These are phyloP conservation scores for Prunus persica DNA, from an alignment of 306 rosid genomes.

Conservation along the genomic window Prunus_persica_NCBIv2 NC_034009.1:31341501-31342000, in stretches of 20 bases:
- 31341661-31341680: slow-evolving; percentile 15
- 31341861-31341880: too few relatives aligned
- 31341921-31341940: too few relatives aligned
- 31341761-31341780: not conserved
- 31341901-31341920: too few relatives aligned
- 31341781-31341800: not conserved
- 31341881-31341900: too few relatives aligned
- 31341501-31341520: slow-evolving; percentile 46
- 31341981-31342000: too few relatives aligned
- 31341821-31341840: too few relatives aligned
- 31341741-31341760: not conserved
- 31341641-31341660: slow-evolving; percentile 25
- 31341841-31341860: not conserved
- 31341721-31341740: not conserved
- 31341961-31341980: too few relatives aligned
- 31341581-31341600: slow-evolving; percentile 20
- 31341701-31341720: not conserved
- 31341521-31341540: slow-evolving; percentile 41
- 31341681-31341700: not conserved
- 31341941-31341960: too few relatives aligned
- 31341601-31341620: slow-evolving; percentile 63
- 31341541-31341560: slow-evolving; percentile 41
- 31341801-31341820: too few relatives aligned
- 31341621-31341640: slow-evolving; percentile 19
- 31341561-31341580: slow-evolving; percentile 36